phyloP scores from a whole-genome alignment of 495 filamentous ascomycete genomes.

The Lentithecium fluviatile region DNA sequence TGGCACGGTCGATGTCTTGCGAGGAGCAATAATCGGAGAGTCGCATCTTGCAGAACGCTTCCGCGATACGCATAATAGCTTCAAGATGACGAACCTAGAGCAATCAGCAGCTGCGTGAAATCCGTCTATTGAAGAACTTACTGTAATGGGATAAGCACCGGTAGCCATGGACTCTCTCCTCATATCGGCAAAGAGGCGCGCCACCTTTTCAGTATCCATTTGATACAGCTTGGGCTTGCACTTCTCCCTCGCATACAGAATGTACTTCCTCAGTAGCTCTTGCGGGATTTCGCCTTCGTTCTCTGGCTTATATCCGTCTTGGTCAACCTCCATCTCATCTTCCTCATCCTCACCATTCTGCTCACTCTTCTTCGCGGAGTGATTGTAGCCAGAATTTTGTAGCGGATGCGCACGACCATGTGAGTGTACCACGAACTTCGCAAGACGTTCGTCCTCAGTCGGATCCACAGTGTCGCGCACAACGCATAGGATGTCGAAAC shows the following conservation, averaged over 20 bases:
- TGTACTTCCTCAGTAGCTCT: constrained; percentile 92
- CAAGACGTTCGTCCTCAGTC: constrained; percentile 88
- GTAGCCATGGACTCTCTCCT: constrained; percentile 86
- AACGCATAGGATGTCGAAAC: constrained; percentile 98
- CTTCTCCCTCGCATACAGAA: constrained; percentile 89
- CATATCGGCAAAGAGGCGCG: constrained; percentile 94
- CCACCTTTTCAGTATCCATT: constrained; percentile 97
- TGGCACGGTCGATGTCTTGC: constrained; percentile 92
- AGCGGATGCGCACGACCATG: constrained; percentile 86
- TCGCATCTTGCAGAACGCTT: constrained; percentile 94
- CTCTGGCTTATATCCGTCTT: constrained; percentile 45
- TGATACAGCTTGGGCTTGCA: constrained; percentile 92
- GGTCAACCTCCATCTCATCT: constrained; percentile 57
- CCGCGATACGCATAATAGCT: constrained; percentile 91
- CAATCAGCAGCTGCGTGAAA: constrained; percentile 3
- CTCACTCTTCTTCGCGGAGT: constrained; percentile 18
- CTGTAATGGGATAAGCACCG: constrained; percentile 96
- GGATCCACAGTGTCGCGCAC: constrained; percentile 98
- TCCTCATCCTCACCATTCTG: constrained; percentile 48
- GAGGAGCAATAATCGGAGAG: constrained; percentile 86
- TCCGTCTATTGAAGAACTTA: constrained; percentile 47
- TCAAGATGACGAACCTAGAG: constrained; percentile 89
- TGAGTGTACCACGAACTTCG: constrained; percentile 90
- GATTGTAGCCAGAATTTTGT: constrained; percentile 45
- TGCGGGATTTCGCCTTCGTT: constrained; percentile 78